phyloP scores from a whole-genome alignment of 2,329 filamentous ascomycete species.

The Neonectria faginata region DNA sequence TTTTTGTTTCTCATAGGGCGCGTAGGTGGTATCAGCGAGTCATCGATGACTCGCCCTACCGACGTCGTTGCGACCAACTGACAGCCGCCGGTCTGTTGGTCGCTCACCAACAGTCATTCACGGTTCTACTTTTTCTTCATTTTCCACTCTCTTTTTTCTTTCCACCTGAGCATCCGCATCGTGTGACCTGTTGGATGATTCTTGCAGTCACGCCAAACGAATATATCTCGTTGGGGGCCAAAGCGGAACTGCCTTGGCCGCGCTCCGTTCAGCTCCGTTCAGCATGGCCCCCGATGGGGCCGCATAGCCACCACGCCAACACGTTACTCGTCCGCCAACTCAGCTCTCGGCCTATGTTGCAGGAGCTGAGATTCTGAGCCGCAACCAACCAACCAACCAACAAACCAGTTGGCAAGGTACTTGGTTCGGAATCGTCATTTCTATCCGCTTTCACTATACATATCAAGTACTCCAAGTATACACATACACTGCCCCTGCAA shows the following conservation, averaged over 20 bases:
- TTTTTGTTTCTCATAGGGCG: not conserved
- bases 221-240: slow-evolving; percentile 15
- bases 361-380: not conserved
- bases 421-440: not conserved
- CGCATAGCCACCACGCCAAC: slow-evolving; percentile 25
- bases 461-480: not conserved
- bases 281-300: slow-evolving; percentile 12
- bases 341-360: not conserved
- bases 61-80: not conserved
- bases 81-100: not conserved
- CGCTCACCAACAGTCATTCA: not conserved
- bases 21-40: not conserved
- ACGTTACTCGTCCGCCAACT: not conserved
- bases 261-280: not conserved
- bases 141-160: not conserved
- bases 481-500: not conserved
- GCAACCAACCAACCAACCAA: not conserved
- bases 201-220: not conserved
- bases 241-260: slow-evolving; percentile 11
- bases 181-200: not conserved
- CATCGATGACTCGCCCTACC: too few species aligned
- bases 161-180: not conserved
- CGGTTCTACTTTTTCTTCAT: too few species aligned
- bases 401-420: not conserved
- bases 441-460: not conserved